Percentiles rank a stretch among this genome's conserved stretches.
These are phyloP conservation scores for Capsicum pubescens DNA, from an alignment of 257 asterid species.

Conservation along the genomic window DNA sequence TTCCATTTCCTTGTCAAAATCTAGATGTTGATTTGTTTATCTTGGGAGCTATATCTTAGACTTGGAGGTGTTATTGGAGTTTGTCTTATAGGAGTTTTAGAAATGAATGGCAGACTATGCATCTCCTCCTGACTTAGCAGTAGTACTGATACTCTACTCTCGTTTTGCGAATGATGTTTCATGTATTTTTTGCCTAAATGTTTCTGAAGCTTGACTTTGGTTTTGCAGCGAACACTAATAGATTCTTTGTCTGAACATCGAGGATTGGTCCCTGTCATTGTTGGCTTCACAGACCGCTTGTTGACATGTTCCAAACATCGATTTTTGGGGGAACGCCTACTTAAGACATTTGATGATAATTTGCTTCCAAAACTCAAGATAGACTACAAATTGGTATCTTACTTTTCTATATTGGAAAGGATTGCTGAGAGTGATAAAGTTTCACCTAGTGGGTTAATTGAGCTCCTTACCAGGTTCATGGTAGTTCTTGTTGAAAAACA, in stretches of 20 bases:
- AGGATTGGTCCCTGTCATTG: slow-evolving; percentile 81
- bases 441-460: slow-evolving; percentile 72
- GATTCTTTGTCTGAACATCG: slow-evolving; percentile 62
- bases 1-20: background rate
- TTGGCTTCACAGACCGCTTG: slow-evolving; percentile 71
- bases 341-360: slow-evolving; percentile 67
- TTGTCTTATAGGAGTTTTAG: background rate
- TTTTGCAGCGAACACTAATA: slow-evolving; percentile 68
- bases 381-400: slow-evolving; percentile 76
- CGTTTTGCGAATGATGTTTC: slow-evolving; percentile 30
- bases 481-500: slow-evolving; percentile 74
- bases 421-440: slow-evolving; percentile 73
- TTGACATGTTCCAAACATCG: slow-evolving; percentile 72
- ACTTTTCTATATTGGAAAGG: slow-evolving; percentile 82
- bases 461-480: slow-evolving; percentile 71
- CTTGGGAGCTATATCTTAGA: background rate
- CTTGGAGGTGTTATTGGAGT: background rate
- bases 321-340: slow-evolving; percentile 82
- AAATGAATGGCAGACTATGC: background rate
- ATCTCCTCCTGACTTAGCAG: slow-evolving; percentile 27
- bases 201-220: slow-evolving; percentile 23
- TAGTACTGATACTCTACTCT: slow-evolving; percentile 32
- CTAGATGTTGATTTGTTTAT: background rate
- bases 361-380: slow-evolving; percentile 74
- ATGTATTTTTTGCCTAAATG: background rate